Evolutionary conservation across 257 asterid genomes (phyloP).

Genomic region (Galeopsis tetrahit): DNA sequence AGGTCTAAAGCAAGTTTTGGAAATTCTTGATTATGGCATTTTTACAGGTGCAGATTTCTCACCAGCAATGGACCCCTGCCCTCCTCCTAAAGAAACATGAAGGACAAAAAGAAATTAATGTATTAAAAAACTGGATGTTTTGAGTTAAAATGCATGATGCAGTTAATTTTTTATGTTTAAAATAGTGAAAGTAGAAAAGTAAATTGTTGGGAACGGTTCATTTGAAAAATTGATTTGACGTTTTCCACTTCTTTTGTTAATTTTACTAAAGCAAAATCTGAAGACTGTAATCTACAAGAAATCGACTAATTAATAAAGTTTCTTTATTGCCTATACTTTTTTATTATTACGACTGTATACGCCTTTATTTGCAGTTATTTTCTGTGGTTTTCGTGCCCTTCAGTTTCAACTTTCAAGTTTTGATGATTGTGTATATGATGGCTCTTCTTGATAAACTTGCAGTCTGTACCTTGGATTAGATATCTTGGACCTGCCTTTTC

Average conservation of each 20-base stretch:
- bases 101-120: neutral
- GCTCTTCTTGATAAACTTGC: conserved; percentile 23
- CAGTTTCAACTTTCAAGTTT: conserved; percentile 13
- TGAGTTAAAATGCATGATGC: neutral
- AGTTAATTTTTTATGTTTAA: neutral
- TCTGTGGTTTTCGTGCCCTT: conserved; percentile 1
- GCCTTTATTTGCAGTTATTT: conserved; percentile 12
- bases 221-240: neutral
- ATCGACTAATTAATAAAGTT: conserved; percentile 26
- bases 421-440: conserved; percentile 20
- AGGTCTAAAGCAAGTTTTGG: neutral
- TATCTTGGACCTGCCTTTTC: conserved; percentile 18
- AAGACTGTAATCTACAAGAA: conserved; percentile 11
- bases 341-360: neutral
- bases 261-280: neutral
- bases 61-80: neutral
- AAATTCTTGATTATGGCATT: neutral
- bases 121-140: neutral
- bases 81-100: neutral
- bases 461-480: conserved; percentile 25
- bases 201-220: neutral
- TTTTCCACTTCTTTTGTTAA: conserved; percentile 17
- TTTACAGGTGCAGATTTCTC: neutral
- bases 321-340: conserved; percentile 10
- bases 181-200: neutral